Evolutionary conservation across 2,329 filamentous ascomycete genomes (phyloP), one percentile per base, ranked within the genome.

Genomic region (Tolypocladium amazonense): DNA sequence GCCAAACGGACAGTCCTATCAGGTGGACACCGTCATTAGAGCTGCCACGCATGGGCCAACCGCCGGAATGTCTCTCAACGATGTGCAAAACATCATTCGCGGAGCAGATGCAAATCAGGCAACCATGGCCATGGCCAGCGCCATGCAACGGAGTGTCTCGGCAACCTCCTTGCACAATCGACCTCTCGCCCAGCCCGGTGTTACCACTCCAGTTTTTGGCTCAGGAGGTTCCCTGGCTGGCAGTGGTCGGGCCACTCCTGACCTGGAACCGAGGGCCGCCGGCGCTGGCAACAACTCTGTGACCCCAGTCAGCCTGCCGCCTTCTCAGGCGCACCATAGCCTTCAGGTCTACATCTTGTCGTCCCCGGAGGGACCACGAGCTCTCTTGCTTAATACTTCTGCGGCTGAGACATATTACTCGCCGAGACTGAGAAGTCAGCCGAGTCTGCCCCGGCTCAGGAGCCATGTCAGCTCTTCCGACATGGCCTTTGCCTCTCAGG

Each of bases 261-360:
- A 82, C 62, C 69, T 68, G 0, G 65, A 65, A 4, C 59, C 60
- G 20, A 73, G 77, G 64, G 70, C 73, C 25, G 64, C 65, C 14
- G 70, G 67, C n/a, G 64, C 65, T 15, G 71, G 68, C 33, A 67
- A 65, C 57, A 62, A 68, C 45, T 70, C 68, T 60, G 69, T 63
- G 54, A 56, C 66, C n/a, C 58, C 67, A 39, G 61, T 68, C 14
- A 60, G 63, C 39, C 58, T 56, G 59, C 63, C 57, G 59, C 63
- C 57, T 58, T 61, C 61, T 57, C 62, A 63, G 62, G 56, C 69
- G 23, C 68, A 68, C 38, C 72, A 72, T 30, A 70, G 68, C 2
- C 74, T 79, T 0, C 79, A 83, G 61, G 81, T 86, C 2, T 87
- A 86, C 64, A 80, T 88, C 30, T 68, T 88, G 8, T 82, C 79